phyloP scores from a whole-genome alignment of 768 basidiomycete genomes.

The Cubamyces sp. region DNA sequence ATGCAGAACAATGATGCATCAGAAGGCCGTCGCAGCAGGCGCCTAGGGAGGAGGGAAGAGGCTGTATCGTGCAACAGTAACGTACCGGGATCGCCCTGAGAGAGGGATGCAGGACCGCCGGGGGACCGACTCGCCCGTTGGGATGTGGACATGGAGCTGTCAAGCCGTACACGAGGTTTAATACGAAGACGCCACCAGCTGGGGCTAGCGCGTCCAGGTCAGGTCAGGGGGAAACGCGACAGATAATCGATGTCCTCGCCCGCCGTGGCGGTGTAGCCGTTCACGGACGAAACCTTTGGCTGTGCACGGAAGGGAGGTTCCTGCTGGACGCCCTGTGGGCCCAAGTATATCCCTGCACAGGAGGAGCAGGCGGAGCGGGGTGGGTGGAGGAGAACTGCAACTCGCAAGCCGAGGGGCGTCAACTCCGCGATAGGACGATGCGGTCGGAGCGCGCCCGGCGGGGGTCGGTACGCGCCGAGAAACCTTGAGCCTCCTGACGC shows the following conservation, averaged over 20 bases:
- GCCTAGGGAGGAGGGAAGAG: slow-evolving; percentile 21
- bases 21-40: slow-evolving; percentile 11
- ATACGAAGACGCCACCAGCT: slow-evolving; percentile 11
- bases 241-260: slow-evolving; percentile 12
- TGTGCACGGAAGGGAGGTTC: slow-evolving; percentile 7
- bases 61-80: slow-evolving; percentile 2
- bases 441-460: slow-evolving; percentile 8
- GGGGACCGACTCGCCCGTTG: slow-evolving; percentile 24
- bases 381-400: neutral
- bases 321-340: slow-evolving; percentile 1
- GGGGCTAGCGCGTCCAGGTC: neutral
- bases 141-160: slow-evolving; percentile 22
- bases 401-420: neutral
- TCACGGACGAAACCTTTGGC: slow-evolving; percentile 8
- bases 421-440: neutral
- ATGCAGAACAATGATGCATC: slow-evolving; percentile 24
- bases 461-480: neutral
- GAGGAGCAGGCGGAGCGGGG: neutral
- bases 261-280: slow-evolving; percentile 12
- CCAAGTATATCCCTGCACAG: slow-evolving; percentile 3
- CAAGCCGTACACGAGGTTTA: slow-evolving; percentile 17
- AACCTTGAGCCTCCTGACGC: slow-evolving; percentile 3
- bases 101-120: slow-evolving; percentile 6
- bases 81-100: slow-evolving; percentile 13
- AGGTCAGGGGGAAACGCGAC: slow-evolving; percentile 5